Evolutionary conservation across 768 basidiomycete genomes (phyloP), one percentile per base, ranked within the genome.

Genomic region (Phallus indusiatus): DNA sequence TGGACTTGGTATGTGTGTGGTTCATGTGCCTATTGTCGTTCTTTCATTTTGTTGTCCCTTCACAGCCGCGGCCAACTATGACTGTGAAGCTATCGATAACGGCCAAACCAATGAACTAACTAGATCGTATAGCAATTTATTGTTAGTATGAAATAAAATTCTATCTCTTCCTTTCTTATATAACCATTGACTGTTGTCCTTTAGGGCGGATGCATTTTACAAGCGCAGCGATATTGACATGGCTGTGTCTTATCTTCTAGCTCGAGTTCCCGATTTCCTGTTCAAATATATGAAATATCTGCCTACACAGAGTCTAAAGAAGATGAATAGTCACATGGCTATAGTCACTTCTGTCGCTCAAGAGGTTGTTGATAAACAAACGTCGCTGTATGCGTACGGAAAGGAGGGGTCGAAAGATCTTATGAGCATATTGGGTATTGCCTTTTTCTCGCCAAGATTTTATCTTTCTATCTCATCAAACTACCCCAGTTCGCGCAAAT

Each of bases 1-100:
- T 56, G 81, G 78, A 8, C 71, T 75, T 66, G 78, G 80, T 78
- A 67, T 8, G 55, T 36, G 52, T 22, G 8, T 6, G 6, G 14
- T 14, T 28, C 7, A 28, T 28, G 7, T 28, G 28, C 4, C 28
- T 9, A 1, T 18, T n/a, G 5, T 6, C 52, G 52, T n/a, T 5
- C 14, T 22, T 53, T 22, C 5, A 18, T 53, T 37, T 12, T 9
- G 21, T 14, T 6, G 16, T 55, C 54, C 34, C 37, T 24, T 35
- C 49, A 16, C 49, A 67, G 66, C 53, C 35, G 66, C 64, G 11
- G 67, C 67, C 36, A 64, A 65, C 54, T 56, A 66, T 53, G 59
- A 60, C 11, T 67, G 67, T n/a, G 62, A 62, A 21, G 64, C 65
- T 1, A 22, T 67, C 9, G 37, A 67, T 14, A 36, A 63, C 34